These are phyloP conservation scores for Pterulicium gracile DNA, from an alignment of 1,284 basidiomycete species.

Conservation along the genomic window DNA sequence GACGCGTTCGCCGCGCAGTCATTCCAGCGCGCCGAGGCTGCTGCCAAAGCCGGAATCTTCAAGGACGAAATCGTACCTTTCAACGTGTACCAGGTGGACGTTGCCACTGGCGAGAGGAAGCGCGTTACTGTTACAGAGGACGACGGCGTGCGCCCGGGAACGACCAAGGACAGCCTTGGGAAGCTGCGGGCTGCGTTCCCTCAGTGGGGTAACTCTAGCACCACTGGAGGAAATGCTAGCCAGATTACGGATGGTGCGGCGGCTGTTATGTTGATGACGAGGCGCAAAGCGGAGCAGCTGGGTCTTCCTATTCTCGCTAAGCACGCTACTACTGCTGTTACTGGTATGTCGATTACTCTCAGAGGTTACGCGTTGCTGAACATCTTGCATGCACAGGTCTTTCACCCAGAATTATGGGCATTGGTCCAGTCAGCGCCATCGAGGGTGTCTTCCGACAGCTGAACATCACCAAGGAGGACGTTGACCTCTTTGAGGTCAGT, in stretches of 20 bases:
- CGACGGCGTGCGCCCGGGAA: slow-evolving; percentile 75
- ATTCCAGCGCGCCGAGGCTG: slow-evolving; percentile 66
- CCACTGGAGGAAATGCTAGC: slow-evolving; percentile 85
- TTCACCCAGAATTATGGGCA: slow-evolving; percentile 77
- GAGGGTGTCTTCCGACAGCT: slow-evolving; percentile 53
- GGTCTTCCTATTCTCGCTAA: slow-evolving; percentile 70
- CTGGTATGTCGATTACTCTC: slow-evolving; percentile 50
- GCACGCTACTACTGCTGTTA: slow-evolving; percentile 65
- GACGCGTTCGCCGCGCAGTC: slow-evolving; percentile 77
- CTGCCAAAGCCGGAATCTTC: slow-evolving; percentile 61
- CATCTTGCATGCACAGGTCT: slow-evolving; percentile 40
- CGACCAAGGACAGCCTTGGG: slow-evolving; percentile 57
- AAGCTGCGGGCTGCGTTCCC: slow-evolving; percentile 79
- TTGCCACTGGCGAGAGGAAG: slow-evolving; percentile 40
- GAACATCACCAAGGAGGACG: slow-evolving; percentile 59
- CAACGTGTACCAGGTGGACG: slow-evolving; percentile 47
- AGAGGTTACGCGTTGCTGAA: too few relatives aligned
- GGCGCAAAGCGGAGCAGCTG: slow-evolving; percentile 73
- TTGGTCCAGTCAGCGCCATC: slow-evolving; percentile 69
- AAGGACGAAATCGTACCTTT: slow-evolving; percentile 75
- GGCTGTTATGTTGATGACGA: slow-evolving; percentile 79
- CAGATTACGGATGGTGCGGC: slow-evolving; percentile 87
- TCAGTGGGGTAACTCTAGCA: slow-evolving; percentile 71
- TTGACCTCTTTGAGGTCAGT: slow-evolving; percentile 71
- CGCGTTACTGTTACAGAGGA: slow-evolving; percentile 58